phyloP scores from a whole-genome alignment of 305 asterid genomes.

The Vinca major region DNA sequence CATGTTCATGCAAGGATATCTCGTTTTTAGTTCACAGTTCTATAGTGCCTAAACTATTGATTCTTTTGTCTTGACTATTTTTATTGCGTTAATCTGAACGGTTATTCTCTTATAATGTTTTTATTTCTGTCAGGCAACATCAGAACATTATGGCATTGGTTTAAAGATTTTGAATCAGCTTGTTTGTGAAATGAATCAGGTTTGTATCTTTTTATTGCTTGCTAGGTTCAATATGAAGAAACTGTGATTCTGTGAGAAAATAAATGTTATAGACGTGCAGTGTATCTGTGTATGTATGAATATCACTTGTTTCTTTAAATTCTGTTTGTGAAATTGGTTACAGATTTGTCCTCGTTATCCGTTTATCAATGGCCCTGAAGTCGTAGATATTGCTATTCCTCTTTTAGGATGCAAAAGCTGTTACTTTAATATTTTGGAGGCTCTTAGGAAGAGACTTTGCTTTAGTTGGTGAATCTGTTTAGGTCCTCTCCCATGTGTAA shows the following conservation, averaged over 20 bases:
- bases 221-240: neutral
- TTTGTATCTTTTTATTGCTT: slow-evolving; percentile 21
- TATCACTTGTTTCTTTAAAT: neutral
- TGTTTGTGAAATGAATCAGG: slow-evolving; percentile 98
- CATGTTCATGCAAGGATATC: no score
- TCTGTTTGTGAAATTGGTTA: neutral
- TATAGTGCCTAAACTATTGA: neutral
- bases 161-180: slow-evolving; percentile 94
- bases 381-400: neutral
- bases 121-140: slow-evolving; percentile 57
- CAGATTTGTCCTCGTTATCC: neutral
- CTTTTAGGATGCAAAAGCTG: neutral
- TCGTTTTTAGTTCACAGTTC: neutral
- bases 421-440: neutral
- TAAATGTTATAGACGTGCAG: neutral
- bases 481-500: neutral
- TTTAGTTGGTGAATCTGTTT: neutral
- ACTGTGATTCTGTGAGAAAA: neutral
- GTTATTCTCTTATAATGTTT: slow-evolving; percentile 24
- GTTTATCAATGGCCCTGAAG: neutral
- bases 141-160: slow-evolving; percentile 85
- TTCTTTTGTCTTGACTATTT: neutral
- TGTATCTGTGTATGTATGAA: neutral
- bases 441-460: neutral
- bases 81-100: neutral